These are phyloP conservation scores for Populus pruinosa DNA, from an alignment of 345 rosid genomes.

Conservation along the genomic window DNA sequence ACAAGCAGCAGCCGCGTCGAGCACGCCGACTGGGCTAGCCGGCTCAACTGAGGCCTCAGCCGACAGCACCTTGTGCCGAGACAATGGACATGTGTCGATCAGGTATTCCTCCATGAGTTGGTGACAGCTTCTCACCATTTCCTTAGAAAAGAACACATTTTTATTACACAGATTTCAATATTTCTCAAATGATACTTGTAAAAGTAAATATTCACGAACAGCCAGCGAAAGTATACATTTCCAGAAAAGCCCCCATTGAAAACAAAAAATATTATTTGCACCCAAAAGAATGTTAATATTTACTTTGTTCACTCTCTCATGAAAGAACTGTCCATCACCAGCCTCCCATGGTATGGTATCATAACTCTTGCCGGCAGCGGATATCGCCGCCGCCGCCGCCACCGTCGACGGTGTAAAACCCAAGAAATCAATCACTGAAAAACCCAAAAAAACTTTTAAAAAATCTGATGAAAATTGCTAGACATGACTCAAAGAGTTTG, in stretches of 20 bases:
- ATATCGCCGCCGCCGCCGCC: conserved; percentile 54
- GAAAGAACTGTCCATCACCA: conserved; percentile 5
- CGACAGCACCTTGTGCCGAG: conserved; percentile 18
- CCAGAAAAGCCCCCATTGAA: neutral
- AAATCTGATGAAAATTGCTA: neutral
- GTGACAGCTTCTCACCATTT: conserved; percentile 72
- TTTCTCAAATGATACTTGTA: conserved; percentile 16
- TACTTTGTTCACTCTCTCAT: conserved; percentile 42
- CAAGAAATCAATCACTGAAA: conserved; percentile 58
- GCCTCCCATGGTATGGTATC: neutral
- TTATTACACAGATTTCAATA: conserved; percentile 38
- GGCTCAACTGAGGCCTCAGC: conserved; percentile 34
- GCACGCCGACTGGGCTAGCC: conserved; percentile 58
- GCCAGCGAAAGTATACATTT: neutral
- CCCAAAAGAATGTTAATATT: neutral
- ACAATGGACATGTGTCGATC: conserved; percentile 55
- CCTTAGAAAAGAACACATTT: conserved; percentile 27
- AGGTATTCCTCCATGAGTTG: conserved; percentile 66
- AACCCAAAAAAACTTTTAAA: neutral
- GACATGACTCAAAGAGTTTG: neutral
- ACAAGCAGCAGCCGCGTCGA: conserved; percentile 62
- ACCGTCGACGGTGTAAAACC: conserved; percentile 45
- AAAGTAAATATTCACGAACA: conserved; percentile 10
- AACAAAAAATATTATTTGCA: neutral
- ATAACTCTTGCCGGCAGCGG: conserved; percentile 32